A percentile compares a stretch with the other conserved stretches of the same genome.
Conservation (phyloP, 2,329 filamentous ascomycete genomes). For the Aspergillus versicolor region DNA sequence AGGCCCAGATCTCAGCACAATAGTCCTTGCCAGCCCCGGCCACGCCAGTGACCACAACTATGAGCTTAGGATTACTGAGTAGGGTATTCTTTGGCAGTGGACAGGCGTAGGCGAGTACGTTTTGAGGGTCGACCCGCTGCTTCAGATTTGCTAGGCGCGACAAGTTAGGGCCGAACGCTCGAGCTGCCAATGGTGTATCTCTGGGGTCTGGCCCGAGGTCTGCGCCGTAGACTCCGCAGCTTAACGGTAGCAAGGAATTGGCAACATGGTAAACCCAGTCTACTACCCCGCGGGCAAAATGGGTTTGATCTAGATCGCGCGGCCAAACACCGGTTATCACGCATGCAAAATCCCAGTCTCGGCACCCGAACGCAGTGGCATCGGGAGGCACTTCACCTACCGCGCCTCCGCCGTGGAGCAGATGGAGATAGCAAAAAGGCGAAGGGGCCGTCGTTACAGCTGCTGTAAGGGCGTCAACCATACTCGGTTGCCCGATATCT, state of each 20-base stretch:
- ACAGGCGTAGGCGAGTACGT: conserved; percentile 57
- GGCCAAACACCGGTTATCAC: conserved; percentile 64
- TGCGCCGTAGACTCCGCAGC: conserved; percentile 56
- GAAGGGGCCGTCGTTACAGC: conserved; percentile 53
- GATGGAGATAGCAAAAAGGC: conserved; percentile 60
- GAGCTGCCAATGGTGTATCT: conserved; percentile 52
- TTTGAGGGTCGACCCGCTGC: conserved; percentile 46
- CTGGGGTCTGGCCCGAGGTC: conserved; percentile 64
- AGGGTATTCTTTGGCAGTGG: conserved; percentile 45
- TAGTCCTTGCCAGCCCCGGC: conserved; percentile 61
- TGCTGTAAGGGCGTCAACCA: conserved; percentile 41
- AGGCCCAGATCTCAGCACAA: conserved; percentile 55
- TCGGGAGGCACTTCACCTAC: conserved; percentile 45
- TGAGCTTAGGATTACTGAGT: conserved; percentile 33
- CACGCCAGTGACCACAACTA: conserved; percentile 56
- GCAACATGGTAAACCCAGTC: conserved; percentile 59
- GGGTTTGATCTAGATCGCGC: conserved; percentile 51
- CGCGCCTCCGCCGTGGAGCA: conserved; percentile 60
- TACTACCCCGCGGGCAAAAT: conserved; percentile 38
- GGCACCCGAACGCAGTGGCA: conserved; percentile 61
- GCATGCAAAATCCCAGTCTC: conserved; percentile 65
- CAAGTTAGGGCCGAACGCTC: conserved; percentile 59
- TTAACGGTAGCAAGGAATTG: conserved; percentile 49
- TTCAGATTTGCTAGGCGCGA: conserved; percentile 55
- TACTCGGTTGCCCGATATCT: conserved; percentile 36